Conservation (phyloP, 257 asterid species). For the Lycium barbarum region DNA sequence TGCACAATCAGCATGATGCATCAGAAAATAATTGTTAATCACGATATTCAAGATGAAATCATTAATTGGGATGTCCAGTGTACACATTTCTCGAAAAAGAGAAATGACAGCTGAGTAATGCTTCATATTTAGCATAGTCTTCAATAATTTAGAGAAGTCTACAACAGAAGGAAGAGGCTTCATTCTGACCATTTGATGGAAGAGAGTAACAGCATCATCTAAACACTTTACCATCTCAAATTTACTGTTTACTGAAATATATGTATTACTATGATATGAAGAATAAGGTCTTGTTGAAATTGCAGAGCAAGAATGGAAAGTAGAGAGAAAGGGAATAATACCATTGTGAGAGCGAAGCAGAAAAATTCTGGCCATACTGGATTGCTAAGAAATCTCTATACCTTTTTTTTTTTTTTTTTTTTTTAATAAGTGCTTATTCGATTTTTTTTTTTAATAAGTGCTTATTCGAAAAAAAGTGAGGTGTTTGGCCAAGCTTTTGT, state of each 20-base stretch:
- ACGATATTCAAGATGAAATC: neutral
- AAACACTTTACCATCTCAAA: neutral
- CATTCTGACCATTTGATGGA: neutral
- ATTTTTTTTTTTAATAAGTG: no score
- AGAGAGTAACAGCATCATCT: neutral
- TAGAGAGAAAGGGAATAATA: no score
- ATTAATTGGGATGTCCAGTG: neutral
- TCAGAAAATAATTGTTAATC: neutral
- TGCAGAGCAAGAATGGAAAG: no score
- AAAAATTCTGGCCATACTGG: no score
- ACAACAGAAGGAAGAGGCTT: neutral
- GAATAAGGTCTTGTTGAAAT: no score
- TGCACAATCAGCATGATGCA: neutral
- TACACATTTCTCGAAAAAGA: neutral
- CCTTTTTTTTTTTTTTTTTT: no score
- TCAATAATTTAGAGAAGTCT: neutral
- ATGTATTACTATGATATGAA: no score
- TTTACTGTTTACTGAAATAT: neutral
- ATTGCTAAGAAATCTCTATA: no score
- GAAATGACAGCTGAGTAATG: neutral
- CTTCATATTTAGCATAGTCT: neutral
- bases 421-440: no score
- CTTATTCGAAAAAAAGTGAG: no score
- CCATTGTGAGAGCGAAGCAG: no score
- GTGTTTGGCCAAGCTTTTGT: no score